A percentile compares a stretch with the other conserved stretches of the same genome.
Conservation (phyloP, 1,284 basidiomycete species). For the Amylostereum areolatum region DNA sequence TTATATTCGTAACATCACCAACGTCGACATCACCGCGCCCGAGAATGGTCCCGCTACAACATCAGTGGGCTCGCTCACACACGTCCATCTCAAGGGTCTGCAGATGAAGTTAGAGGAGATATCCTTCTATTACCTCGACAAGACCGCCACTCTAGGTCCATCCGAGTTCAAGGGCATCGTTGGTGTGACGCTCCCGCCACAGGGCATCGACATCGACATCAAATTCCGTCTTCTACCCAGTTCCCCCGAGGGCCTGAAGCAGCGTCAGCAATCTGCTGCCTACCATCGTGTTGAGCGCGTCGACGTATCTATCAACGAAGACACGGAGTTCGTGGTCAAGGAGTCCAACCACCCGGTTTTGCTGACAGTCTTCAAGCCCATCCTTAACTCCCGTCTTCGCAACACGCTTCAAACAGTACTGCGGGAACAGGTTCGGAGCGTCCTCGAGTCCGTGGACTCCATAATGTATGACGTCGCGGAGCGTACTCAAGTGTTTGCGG, state of each 20-base stretch:
- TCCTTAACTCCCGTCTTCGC: conserved; percentile 48
- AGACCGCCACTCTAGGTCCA: conserved; percentile 43
- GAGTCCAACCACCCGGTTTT: conserved; percentile 58
- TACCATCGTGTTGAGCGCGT: conserved; percentile 55
- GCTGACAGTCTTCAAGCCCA: conserved; percentile 52
- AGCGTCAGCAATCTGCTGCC: conserved; percentile 38
- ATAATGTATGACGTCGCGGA: conserved; percentile 51
- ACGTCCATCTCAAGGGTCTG: conserved; percentile 55
- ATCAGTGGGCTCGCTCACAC: conserved; percentile 54
- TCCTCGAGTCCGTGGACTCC: conserved; percentile 45
- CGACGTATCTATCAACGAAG: conserved; percentile 43
- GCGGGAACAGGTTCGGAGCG: conserved; percentile 42
- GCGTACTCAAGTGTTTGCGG: conserved; percentile 55
- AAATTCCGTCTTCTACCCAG: conserved; percentile 57
- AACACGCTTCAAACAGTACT: conserved; percentile 52
- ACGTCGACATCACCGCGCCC: conserved; percentile 57
- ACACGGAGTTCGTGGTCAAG: conserved; percentile 45
- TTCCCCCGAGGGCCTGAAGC: conserved; percentile 28
- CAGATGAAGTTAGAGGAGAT: conserved; percentile 56
- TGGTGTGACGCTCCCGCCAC: conserved; percentile 52
- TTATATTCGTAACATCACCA: conserved; percentile 67
- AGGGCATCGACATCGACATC: conserved; percentile 62
- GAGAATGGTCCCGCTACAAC: conserved; percentile 30
- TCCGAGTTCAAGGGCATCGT: conserved; percentile 54
- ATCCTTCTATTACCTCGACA: conserved; percentile 68